Evolutionary conservation across 208 protist species (phyloP), one percentile per base, ranked within the genome.

Genomic region (Acanthamoeba divionensis): DNA sequence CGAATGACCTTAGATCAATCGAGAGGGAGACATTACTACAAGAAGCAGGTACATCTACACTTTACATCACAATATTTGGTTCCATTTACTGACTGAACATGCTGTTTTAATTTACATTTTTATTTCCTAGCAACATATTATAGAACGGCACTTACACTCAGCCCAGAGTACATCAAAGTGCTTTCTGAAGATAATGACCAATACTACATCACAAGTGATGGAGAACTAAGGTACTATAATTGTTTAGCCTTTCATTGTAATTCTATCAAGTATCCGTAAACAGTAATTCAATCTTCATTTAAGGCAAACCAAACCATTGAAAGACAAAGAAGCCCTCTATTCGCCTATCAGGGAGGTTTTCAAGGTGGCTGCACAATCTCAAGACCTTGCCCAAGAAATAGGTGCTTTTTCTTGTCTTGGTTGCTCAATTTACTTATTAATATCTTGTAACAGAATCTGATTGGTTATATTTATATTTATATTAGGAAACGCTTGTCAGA

Each of bases 121-220:
- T 2, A n/a, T 18, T 31, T 18, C 33, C 26, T 57, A 86, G 77
- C 77, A 38, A 26, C 13, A 21, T 57, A 86, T 44, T 86, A 86
- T 21, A 36, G 54, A 26, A 60, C 63, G 54, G 77, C 77, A 12
- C 38, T 86, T 2, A 86, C 45, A 41, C 77, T 86, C 12, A 86
- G 65, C 13, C 77, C 77, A n/a, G 12, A 86, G 15, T 86, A 86
- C 77, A 38, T 86, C 36, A 62, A 36, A 12, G 48, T 65, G 1
- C 54, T 86, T 4, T 41, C 60, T 50, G 21, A 66, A 57, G 77
- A 86, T 57, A n/a, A 86, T 57, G 77, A 86, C 54, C 48, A 31
- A 7, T 21, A 38, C 18, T 86, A 86, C 77, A 47, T 86, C 31
- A 66, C 77, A 26, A n/a, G 44, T 41, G 54, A 86, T 29, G 77